A percentile compares a stretch with the other conserved stretches of the same genome.
Evolutionary conservation across 345 rosid species (phyloP).

Genomic region (Aegle marmelos): DNA sequence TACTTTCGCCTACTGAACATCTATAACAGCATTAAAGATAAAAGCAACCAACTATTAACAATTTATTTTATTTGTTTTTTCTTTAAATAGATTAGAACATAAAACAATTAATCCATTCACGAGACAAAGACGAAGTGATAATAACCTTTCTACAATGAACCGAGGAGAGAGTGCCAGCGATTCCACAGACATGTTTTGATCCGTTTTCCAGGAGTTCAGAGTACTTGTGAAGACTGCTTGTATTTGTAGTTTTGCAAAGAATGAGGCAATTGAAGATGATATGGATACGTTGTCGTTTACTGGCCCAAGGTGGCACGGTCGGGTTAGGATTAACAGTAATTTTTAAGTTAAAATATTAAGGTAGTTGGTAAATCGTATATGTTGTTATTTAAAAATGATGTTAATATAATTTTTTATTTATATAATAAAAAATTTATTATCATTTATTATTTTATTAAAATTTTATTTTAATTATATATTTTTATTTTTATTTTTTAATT

Average conservation of each 20-base stretch:
- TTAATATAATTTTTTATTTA: too few relatives aligned
- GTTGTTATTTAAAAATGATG: too few relatives aligned
- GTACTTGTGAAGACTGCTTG: background rate
- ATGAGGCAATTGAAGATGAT: background rate
- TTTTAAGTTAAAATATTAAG: too few relatives aligned
- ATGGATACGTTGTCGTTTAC: slow-evolving; percentile 3
- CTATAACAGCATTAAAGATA: slow-evolving; percentile 10
- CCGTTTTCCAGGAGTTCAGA: background rate
- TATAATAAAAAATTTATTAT: too few relatives aligned
- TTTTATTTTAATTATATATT: too few relatives aligned
- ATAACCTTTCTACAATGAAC: slow-evolving; percentile 9
- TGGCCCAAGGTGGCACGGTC: background rate
- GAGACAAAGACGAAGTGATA: background rate
- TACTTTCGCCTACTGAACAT: background rate
- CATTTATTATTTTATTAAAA: too few relatives aligned
- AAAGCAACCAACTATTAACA: background rate
- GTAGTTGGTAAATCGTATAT: too few relatives aligned
- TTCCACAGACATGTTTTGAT: slow-evolving; percentile 5
- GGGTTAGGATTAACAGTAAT: too few relatives aligned
- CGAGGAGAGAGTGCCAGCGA: slow-evolving; percentile 6
- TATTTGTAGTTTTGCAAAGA: background rate
- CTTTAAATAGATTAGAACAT: background rate
- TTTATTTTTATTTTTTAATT: too few relatives aligned
- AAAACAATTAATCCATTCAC: background rate
- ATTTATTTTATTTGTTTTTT: background rate